A percentile compares a stretch with the other conserved stretches of the same genome.
Conservation (phyloP, 1,139 yeast genomes). For the Kazachstania sp. region DNA sequence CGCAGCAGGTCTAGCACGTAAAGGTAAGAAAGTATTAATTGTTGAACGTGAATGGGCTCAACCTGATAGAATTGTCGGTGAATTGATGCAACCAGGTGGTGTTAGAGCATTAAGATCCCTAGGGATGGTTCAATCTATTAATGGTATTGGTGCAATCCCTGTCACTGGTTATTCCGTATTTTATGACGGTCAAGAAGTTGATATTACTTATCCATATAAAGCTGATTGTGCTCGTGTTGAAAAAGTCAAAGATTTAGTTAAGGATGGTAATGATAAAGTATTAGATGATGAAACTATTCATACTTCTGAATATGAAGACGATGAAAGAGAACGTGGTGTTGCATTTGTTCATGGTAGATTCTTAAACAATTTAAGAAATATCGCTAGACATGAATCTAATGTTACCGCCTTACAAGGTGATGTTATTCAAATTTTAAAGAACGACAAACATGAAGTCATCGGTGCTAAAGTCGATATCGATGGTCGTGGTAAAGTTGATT, state of each 20-base stretch:
- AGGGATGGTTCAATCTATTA: slow-evolving; percentile 74
- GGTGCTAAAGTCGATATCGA: slow-evolving; percentile 54
- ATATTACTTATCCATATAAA: slow-evolving; percentile 66
- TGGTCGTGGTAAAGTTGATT: slow-evolving; percentile 33
- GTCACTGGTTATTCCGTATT: slow-evolving; percentile 77
- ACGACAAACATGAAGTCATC: slow-evolving; percentile 46
- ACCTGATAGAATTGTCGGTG: slow-evolving; percentile 97
- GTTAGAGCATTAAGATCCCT: slow-evolving; percentile 68
- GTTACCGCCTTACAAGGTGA: slow-evolving; percentile 77
- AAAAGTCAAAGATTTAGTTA: slow-evolving; percentile 49
- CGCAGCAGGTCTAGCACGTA: slow-evolving; percentile 84
- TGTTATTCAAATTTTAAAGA: slow-evolving; percentile 54
- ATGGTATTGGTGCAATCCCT: slow-evolving; percentile 71
- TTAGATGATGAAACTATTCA: slow-evolving; percentile 44
- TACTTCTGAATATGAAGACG: slow-evolving; percentile 48
- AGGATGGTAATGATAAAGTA: slow-evolving; percentile 46
- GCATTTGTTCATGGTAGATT: slow-evolving; percentile 92
- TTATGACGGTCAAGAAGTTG: slow-evolving; percentile 47
- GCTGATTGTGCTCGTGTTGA: slow-evolving; percentile 38
- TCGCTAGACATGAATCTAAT: slow-evolving; percentile 59
- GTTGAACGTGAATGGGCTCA: slow-evolving; percentile 83
- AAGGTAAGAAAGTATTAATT: slow-evolving; percentile 63
- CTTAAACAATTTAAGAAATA: slow-evolving; percentile 62
- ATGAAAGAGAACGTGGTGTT: slow-evolving; percentile 61
- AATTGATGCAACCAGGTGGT: slow-evolving; percentile 93